Base-by-base conservation (phyloP, 768 basidiomycete genomes). In the Artomyces pyxidatus region DNA sequence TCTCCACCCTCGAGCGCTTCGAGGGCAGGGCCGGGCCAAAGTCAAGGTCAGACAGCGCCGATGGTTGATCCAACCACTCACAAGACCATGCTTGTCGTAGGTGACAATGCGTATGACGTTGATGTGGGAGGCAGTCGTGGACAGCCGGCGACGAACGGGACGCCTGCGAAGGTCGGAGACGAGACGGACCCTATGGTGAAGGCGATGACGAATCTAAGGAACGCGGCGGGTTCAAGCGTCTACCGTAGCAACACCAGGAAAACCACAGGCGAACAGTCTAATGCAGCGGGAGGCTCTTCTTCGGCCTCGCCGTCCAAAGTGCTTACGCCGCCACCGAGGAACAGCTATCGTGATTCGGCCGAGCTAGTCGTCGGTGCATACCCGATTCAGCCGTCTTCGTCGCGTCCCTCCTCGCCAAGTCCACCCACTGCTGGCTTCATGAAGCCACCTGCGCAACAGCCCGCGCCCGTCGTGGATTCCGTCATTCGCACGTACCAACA, bases 401-500 rank as follows among this genome's bases (percentile, higher is more conserved):
- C 88, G 5, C 80, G 89, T 26, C 76, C 93, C 0, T 58, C 77
- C 3, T 89, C 91, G 1, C 90, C 91, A 2, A 82, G 79, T 21
- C 69, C 71, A 4, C 85, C 85, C 4, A 81, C 73, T n/a, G 78
- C 87, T 2, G 85, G 74, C 7, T 79, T 92, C 61, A 88, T 86
- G 78, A 76, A 81, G 6, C 82, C 79, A 14, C 67, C 71, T 0
- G 61, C 66, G 3, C 67, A 70, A 26, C 66, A 73, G 2, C 52
- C 71, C 6, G 73, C 73, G 1, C 62, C 71, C 35, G 74, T 80
- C 0, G 79, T 90, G 16, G 82, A 87, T 48, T 78, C 81, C n/a
- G 81, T 91, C 7, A 65, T 91, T 14, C 71, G 72, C 0, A 75
- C 81, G 54, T 97, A 97, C 60, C 78, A 83, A 23, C 90, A 92